Evolutionary conservation across 148 eudicot genomes (phyloP).

Genomic region (Rhododendron kiyosumense): DNA sequence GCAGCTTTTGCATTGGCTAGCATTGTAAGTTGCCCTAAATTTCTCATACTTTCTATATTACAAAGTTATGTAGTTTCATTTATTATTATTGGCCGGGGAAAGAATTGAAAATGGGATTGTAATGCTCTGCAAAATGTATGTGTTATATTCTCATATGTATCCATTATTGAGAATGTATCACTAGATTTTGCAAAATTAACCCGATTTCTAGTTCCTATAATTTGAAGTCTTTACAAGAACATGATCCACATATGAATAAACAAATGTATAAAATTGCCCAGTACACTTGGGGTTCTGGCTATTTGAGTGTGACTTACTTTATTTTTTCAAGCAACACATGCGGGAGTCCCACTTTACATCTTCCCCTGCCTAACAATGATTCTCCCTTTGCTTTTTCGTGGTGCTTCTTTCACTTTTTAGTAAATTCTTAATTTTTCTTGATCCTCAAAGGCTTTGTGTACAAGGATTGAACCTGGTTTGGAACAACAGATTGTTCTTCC

Average conservation of each 20-base stretch:
- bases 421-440: background rate
- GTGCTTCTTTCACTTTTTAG: background rate
- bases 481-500: constrained; percentile 99
- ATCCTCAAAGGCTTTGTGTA: constrained; percentile 64
- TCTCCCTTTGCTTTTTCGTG: background rate
- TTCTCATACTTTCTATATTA: background rate
- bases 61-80: background rate
- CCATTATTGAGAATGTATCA: background rate
- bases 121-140: background rate
- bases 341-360: background rate
- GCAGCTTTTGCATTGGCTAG: constrained; percentile 79
- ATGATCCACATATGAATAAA: background rate
- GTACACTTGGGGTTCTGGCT: background rate
- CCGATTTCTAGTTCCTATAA: background rate
- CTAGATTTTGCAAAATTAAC: background rate
- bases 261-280: background rate
- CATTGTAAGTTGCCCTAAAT: constrained; percentile 54
- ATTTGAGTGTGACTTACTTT: background rate
- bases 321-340: background rate
- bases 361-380: background rate
- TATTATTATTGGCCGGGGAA: background rate
- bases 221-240: background rate
- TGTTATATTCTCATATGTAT: background rate
- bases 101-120: background rate
- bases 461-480: constrained; percentile 95